These are phyloP conservation scores for Coemansia sp. DNA, from an alignment of 192 early-diverging fungal species.

Conservation along the genomic window DNA sequence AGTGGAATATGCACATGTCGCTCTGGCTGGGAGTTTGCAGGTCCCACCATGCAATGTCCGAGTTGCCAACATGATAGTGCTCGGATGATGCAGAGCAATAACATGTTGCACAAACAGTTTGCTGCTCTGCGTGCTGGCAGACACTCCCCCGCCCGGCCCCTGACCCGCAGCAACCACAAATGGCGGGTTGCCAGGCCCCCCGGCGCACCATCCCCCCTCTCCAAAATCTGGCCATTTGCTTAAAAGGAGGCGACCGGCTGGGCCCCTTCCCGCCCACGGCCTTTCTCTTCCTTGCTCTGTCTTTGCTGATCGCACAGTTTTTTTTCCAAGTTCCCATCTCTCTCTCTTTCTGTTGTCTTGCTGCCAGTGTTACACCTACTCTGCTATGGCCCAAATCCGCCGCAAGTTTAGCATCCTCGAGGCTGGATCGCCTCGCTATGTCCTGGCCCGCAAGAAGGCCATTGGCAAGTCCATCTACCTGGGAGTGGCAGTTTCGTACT, in stretches of 20 bases:
- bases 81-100: no score
- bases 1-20: no score
- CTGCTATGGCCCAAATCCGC: conserved; percentile 21
- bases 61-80: no score
- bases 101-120: no score
- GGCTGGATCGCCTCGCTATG: conserved; percentile 47
- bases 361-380: not conserved
- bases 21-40: no score
- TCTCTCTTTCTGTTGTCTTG: not conserved
- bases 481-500: conserved; percentile 44
- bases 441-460: conserved; percentile 50
- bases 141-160: no score
- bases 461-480: conserved; percentile 50
- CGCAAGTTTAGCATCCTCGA: conserved; percentile 55
- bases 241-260: not conserved
- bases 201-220: no score
- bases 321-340: not conserved
- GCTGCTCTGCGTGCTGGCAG: no score
- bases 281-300: conserved; percentile 5
- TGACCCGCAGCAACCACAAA: no score
- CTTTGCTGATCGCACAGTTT: not conserved
- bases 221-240: no score
- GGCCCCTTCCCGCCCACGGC: not conserved
- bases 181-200: no score
- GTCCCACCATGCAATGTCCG: no score